Evolutionary conservation across 106 monocot species (phyloP).

Genomic region (Apostasia shenzhenica): DNA sequence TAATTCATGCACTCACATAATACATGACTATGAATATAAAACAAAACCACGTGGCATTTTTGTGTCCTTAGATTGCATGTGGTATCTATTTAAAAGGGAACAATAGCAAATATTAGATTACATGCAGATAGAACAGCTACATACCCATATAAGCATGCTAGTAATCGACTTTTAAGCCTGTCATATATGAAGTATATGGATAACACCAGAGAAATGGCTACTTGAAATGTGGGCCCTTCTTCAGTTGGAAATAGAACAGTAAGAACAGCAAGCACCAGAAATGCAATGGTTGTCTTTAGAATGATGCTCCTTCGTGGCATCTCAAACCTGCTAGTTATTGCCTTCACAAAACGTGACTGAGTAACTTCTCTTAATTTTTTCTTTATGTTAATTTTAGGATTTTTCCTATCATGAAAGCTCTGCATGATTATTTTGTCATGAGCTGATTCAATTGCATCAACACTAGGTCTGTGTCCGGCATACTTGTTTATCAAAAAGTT

Average conservation of each 20-base stretch:
- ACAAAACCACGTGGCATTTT: too few relatives aligned
- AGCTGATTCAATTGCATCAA: conserved; percentile 95
- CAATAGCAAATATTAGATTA: too few relatives aligned
- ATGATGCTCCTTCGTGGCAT: conserved; percentile 51
- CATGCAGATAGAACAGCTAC: conserved; percentile 7
- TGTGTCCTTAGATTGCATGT: too few relatives aligned
- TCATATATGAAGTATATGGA: conserved; percentile 78
- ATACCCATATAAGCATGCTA: conserved; percentile 84
- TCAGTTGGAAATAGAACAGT: conserved; percentile 90
- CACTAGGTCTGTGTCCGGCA: conserved; percentile 74
- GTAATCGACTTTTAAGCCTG: conserved; percentile 49
- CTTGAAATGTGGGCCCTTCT: conserved; percentile 98
- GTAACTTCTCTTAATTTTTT: conserved; percentile 74
- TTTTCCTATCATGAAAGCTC: conserved; percentile 74
- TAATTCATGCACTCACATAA: too few relatives aligned
- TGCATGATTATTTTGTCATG: conserved; percentile 95
- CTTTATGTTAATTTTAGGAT: conserved; percentile 77
- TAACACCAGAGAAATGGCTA: conserved; percentile 70
- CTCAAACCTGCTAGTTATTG: conserved; percentile 76
- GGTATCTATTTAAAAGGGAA: too few relatives aligned
- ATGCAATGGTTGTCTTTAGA: conserved; percentile 62
- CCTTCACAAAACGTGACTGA: conserved; percentile 60
- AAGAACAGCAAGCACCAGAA: conserved; percentile 62
- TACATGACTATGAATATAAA: too few relatives aligned
- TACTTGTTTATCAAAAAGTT: conserved; percentile 85